Evolutionary conservation across 805 yeast genomes (phyloP).

Genomic region (Sugiyamaella valdiviana): DNA sequence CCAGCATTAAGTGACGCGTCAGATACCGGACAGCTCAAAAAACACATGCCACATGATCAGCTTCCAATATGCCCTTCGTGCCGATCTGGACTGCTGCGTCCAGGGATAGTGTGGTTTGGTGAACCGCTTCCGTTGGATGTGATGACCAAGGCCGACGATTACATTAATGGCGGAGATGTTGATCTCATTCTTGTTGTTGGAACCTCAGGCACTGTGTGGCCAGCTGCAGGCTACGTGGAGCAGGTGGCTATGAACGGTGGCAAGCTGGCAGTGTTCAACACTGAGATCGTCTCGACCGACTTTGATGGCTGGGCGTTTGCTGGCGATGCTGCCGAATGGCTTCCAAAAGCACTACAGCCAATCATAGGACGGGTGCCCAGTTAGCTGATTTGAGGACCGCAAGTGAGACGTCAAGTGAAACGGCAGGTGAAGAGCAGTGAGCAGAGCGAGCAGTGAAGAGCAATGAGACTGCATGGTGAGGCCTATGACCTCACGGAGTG

Average conservation of each 20-base stretch:
- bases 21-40: slow-evolving; percentile 15
- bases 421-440: too few relatives aligned
- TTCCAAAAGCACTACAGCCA: slow-evolving; percentile 61
- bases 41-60: slow-evolving; percentile 43
- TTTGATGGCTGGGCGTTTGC: slow-evolving; percentile 60
- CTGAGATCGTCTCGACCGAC: slow-evolving; percentile 44
- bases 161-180: slow-evolving; percentile 49
- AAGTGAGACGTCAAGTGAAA: too few relatives aligned
- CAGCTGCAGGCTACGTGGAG: slow-evolving; percentile 87
- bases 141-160: slow-evolving; percentile 65
- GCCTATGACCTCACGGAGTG: too few relatives aligned
- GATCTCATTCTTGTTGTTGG: slow-evolving; percentile 81
- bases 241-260: slow-evolving; percentile 69
- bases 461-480: too few relatives aligned
- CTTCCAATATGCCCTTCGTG: slow-evolving; percentile 79
- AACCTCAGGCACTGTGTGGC: slow-evolving; percentile 81
- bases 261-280: slow-evolving; percentile 76
- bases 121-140: slow-evolving; percentile 65
- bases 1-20: slow-evolving; percentile 38
- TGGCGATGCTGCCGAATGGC: slow-evolving; percentile 71
- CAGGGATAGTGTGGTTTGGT: slow-evolving; percentile 96
- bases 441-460: too few relatives aligned
- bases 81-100: slow-evolving; percentile 59
- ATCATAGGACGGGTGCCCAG: slow-evolving; percentile 23
- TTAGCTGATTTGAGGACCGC: neutral